These are phyloP conservation scores for Pseudopediastrum boryanum DNA, from an alignment of 139 green algal genomes.

Conservation along the genomic window DNA sequence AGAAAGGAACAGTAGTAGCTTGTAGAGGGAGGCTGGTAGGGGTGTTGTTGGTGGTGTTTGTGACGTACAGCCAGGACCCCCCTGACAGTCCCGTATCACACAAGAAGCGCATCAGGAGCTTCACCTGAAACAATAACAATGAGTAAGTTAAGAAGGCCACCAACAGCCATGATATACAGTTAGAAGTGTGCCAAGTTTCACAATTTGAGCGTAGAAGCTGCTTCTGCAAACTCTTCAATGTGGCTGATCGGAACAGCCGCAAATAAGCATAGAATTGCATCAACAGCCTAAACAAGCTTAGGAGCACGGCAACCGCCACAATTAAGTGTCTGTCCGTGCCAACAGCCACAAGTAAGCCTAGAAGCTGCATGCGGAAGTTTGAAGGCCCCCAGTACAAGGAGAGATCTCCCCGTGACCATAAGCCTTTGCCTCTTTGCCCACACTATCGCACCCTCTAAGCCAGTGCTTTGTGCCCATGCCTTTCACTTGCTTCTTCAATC, in stretches of 20 bases:
- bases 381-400: too few species aligned
- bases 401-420: too few species aligned
- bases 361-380: too few species aligned
- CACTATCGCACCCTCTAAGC: too few species aligned
- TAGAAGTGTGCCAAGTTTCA: neutral
- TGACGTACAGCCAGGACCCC: constrained; percentile 65
- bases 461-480: too few species aligned
- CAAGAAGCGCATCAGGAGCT: constrained; percentile 74
- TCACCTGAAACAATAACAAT: constrained; percentile 33
- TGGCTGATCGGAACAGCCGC: neutral
- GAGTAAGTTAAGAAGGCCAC: neutral
- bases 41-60: neutral
- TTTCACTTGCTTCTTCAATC: too few species aligned
- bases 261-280: neutral
- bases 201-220: neutral
- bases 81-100: constrained; percentile 64
- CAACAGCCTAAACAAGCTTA: too few species aligned
- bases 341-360: too few species aligned
- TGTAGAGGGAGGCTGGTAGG: neutral
- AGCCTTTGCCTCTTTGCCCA: too few species aligned
- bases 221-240: neutral
- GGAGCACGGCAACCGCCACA: too few species aligned
- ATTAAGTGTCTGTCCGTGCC: too few species aligned
- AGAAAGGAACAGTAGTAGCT: too few species aligned
- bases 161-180: neutral